Evolutionary conservation across 148 eudicot species (phyloP), one percentile per base, ranked within the genome.

Genomic region (Vaccinium macrocarpon): DNA sequence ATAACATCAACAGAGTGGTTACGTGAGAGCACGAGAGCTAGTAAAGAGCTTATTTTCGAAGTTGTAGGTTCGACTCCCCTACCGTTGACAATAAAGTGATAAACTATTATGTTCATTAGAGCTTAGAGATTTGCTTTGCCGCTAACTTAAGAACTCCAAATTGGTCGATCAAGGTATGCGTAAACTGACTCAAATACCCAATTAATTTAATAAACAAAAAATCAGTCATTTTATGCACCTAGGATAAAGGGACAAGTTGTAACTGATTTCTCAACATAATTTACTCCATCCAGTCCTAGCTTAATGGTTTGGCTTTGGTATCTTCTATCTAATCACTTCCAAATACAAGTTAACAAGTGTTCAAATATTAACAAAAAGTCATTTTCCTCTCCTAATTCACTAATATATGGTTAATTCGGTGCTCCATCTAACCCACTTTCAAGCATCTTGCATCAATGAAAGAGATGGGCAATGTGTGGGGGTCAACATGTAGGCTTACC

Each of bases 331-430:
- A 64, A 23, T 29, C 71, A 64, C 71, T 64, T 25, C 71, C 23
- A 9, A 64, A n/a, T 64, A 23, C 71, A 23, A 23, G 70, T 23
- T 27, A n/a, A 62, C 70, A 8, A 23, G 29, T 64, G 71, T 27
- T 64, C 71, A 64, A 21, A 64, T 59, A 19, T 18, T 19, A 5
- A 6, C 8, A 18, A 19, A 2, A 23, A 64, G 29, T 23, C 29
- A 64, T 64, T 29, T 64, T 27, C 71, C 71, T 68, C 38, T 27
- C 73, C 73, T 68, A 68, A 68, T 68, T 68, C 73, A 5, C 73
- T 68, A 64, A 13, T 11, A 25, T 23, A 27, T 27, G 42, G 23
- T 64, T 29, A 4, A 68, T 29, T 68, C 27, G 16, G 73, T 14
- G 73, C 18, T 13, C 18, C 19, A 66, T 66, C 72, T 66, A 66